Evolutionary conservation across 2,329 filamentous ascomycete species (phyloP).

Genomic region (Verticillium albo-atrum): DNA sequence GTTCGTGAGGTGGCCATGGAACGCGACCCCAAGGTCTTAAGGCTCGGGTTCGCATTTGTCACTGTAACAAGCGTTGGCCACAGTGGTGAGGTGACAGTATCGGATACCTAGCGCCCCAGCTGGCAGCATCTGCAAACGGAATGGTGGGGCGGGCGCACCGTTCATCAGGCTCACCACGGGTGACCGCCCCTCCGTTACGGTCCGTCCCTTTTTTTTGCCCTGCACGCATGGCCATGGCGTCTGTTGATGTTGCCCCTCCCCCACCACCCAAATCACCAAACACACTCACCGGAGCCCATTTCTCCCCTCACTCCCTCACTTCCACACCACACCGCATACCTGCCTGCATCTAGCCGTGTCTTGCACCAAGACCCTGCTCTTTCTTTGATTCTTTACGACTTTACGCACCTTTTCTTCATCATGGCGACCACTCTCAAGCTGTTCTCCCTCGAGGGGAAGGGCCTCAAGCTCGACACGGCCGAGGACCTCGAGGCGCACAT

Average conservation of each 20-base stretch:
- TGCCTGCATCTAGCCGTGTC: not conserved
- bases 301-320: not conserved
- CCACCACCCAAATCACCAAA: not conserved
- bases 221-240: not conserved
- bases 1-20: too few relatives aligned
- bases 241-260: slow-evolving; percentile 3
- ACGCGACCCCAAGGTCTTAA: too few relatives aligned
- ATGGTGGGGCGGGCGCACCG: too few relatives aligned
- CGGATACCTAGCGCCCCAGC: too few relatives aligned
- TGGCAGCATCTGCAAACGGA: too few relatives aligned
- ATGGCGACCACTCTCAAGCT: slow-evolving; percentile 41
- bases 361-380: not conserved
- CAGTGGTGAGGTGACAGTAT: too few relatives aligned
- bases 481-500: slow-evolving; percentile 84
- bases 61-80: too few relatives aligned
- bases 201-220: not conserved
- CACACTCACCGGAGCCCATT: not conserved
- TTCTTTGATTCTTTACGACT: not conserved
- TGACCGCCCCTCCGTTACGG: not conserved
- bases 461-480: slow-evolving; percentile 86
- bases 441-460: slow-evolving; percentile 89
- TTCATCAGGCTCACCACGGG: too few relatives aligned
- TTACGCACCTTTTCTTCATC: slow-evolving; percentile 3
- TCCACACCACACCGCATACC: not conserved
- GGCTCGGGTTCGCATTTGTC: too few relatives aligned